These are phyloP conservation scores for Leccinum subgranulosum DNA, from an alignment of 768 basidiomycete genomes.

Conservation along the genomic window DNA sequence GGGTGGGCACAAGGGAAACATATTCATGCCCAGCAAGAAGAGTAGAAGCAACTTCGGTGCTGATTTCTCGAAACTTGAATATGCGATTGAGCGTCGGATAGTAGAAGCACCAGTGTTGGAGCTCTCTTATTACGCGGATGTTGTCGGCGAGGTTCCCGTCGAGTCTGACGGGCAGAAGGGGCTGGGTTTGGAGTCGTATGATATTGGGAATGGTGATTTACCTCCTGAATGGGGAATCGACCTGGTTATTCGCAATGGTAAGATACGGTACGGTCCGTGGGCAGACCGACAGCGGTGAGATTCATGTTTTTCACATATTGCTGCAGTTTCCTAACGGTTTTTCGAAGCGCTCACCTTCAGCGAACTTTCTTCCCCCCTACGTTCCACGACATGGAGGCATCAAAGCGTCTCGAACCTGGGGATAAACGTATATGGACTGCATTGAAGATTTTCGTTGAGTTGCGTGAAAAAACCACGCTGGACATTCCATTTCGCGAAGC, in stretches of 20 bases:
- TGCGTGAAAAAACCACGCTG: slow-evolving; percentile 72
- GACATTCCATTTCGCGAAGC: slow-evolving; percentile 89
- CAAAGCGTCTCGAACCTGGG: slow-evolving; percentile 61
- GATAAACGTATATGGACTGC: slow-evolving; percentile 82
- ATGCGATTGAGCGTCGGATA: slow-evolving; percentile 83
- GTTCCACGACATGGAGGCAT: slow-evolving; percentile 61
- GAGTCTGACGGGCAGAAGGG: slow-evolving; percentile 28
- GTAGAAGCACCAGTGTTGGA: slow-evolving; percentile 77
- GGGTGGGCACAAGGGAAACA: neutral
- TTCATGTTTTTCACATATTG: neutral
- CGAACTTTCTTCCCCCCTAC: slow-evolving; percentile 78
- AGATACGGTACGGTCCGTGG: slow-evolving; percentile 91
- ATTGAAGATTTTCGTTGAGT: slow-evolving; percentile 76
- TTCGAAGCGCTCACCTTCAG: slow-evolving; percentile 67
- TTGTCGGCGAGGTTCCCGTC: slow-evolving; percentile 69
- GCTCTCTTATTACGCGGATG: slow-evolving; percentile 83
- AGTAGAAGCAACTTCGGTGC: slow-evolving; percentile 50
- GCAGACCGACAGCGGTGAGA: slow-evolving; percentile 85
- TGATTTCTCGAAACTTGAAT: slow-evolving; percentile 65
- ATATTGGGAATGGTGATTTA: slow-evolving; percentile 83
- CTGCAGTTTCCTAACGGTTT: slow-evolving; percentile 2
- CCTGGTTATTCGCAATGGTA: slow-evolving; percentile 71
- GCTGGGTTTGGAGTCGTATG: slow-evolving; percentile 45
- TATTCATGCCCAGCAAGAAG: slow-evolving; percentile 18
- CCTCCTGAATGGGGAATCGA: slow-evolving; percentile 95